Base-by-base conservation (phyloP, 2,329 filamentous ascomycete genomes). In the Helminthosporium solani region DNA sequence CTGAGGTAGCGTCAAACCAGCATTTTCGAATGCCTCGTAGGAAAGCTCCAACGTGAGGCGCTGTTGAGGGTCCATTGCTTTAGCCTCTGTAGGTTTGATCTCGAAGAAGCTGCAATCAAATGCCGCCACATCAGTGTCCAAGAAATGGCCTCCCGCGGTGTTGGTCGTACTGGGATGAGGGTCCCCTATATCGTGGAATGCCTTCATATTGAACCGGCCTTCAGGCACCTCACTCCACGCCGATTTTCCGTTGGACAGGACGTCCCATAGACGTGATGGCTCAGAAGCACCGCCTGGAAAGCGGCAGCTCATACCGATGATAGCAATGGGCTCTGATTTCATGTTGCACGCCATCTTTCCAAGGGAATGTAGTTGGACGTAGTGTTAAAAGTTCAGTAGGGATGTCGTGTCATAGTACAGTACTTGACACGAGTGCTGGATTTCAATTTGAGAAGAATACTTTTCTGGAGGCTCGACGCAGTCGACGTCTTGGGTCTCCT, bases 221-320 rank as follows among this genome's bases (percentile, higher is more conserved):
- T 25, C 9, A 6, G 23, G 23, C 6, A 25, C 23, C 9, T 25
- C 6, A 9, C 6, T 6, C 9, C 9, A 9, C 6, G 9, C 6
- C 11, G 37, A 33, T 15, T 16, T 7, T 2, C 33, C 33, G 1
- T 37, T 18, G 11, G 7, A 18, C 1, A 44, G 23, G 3, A 44
- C 15, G 5, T 30, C 11, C 41, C 41, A 44, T 9, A 44, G 33
- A 8, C 11, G 11, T 7, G 40, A 42, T 3, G 40, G 40, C 7
- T 18, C 14, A 18, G 20, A 27, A 4, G 19, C 18, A 14, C 31
- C 57, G 23, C 66, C 65, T 8, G 67, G 63, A 19, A 70, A 53
- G 31, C 66, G 56, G 45, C 66, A 71, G 9, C 62, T 60, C 19
- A 60, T 45, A 3, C 47, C 47, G 15, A 50, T 27, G 11, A 50